A percentile compares a stretch with the other conserved stretches of the same genome.
Evolutionary conservation across 768 basidiomycete genomes (phyloP).

Genomic region (Suillus decipiens): DNA sequence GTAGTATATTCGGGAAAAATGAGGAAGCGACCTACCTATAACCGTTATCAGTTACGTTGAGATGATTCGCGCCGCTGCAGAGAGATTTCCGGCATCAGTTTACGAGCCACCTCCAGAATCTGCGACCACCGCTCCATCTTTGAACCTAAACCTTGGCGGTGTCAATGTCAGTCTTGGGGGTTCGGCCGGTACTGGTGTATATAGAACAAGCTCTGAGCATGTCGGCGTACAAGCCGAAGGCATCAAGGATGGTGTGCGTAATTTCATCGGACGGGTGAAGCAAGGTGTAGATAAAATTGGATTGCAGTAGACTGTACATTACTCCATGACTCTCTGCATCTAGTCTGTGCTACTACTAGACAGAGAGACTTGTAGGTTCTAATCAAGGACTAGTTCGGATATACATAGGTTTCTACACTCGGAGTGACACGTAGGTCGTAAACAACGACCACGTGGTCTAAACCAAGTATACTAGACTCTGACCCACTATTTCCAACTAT

Average conservation of each 20-base stretch:
- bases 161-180: slow-evolving; percentile 96
- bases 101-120: slow-evolving; percentile 80
- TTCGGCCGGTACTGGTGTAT: slow-evolving; percentile 77
- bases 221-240: slow-evolving; percentile 83
- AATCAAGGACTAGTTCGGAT: slow-evolving; percentile 2
- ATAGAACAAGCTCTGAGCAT: slow-evolving; percentile 75
- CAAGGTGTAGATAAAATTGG: slow-evolving; percentile 73
- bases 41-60: slow-evolving; percentile 69
- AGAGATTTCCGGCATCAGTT: slow-evolving; percentile 60
- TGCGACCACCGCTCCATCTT: slow-evolving; percentile 67
- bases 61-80: slow-evolving; percentile 79
- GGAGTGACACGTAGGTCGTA: slow-evolving; percentile 27
- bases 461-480: not conserved
- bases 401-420: not conserved
- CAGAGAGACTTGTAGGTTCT: not conserved
- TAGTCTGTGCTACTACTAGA: not conserved
- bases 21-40: slow-evolving; percentile 7
- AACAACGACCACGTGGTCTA: slow-evolving; percentile 16
- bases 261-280: slow-evolving; percentile 85
- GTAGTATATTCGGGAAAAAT: slow-evolving; percentile 19
- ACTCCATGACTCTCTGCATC: not conserved
- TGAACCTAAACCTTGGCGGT: slow-evolving; percentile 90
- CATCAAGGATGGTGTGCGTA: slow-evolving; percentile 85
- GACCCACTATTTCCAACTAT: slow-evolving; percentile 6
- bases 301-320: slow-evolving; percentile 20